These are phyloP conservation scores for Psilocybe cubensis DNA, from an alignment of 768 basidiomycete species.

Conservation along the genomic window DNA sequence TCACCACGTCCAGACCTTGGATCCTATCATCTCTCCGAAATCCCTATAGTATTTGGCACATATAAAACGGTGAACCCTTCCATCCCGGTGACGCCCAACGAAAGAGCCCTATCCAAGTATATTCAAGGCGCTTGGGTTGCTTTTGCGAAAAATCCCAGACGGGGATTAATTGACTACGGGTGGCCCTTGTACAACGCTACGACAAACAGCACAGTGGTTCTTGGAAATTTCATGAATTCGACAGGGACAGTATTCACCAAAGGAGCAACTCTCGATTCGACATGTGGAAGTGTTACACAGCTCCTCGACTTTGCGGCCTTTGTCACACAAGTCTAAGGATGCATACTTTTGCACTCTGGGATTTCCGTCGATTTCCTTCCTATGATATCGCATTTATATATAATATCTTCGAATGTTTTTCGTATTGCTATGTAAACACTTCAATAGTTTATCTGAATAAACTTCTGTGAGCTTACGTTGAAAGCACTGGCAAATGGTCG, in stretches of 20 bases:
- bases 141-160: conserved; percentile 38
- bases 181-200: conserved; percentile 19
- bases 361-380: too few relatives aligned
- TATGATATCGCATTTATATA: too few relatives aligned
- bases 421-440: too few relatives aligned
- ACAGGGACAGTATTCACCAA: conserved; percentile 18
- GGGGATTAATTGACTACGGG: conserved; percentile 26
- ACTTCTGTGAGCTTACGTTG: too few relatives aligned
- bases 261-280: conserved; percentile 17
- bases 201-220: conserved; percentile 14
- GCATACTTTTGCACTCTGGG: too few relatives aligned
- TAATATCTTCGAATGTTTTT: too few relatives aligned
- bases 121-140: conserved; percentile 45
- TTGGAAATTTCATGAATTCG: conserved; percentile 21
- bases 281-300: too few relatives aligned
- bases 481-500: too few relatives aligned
- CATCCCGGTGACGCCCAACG: conserved; percentile 21
- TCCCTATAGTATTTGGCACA: conserved; percentile 43
- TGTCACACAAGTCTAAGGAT: too few relatives aligned
- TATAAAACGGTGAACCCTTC: conserved; percentile 29
- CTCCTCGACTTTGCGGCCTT: too few relatives aligned
- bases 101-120: too few relatives aligned
- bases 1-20: conserved; percentile 34
- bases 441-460: too few relatives aligned
- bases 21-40: conserved; percentile 41